Percentiles rank a stretch among this genome's conserved stretches.
These are phyloP conservation scores for Alternaria hordeiaustralica DNA, from an alignment of 2,329 filamentous ascomycete genomes.

Conservation along the genomic window DNA sequence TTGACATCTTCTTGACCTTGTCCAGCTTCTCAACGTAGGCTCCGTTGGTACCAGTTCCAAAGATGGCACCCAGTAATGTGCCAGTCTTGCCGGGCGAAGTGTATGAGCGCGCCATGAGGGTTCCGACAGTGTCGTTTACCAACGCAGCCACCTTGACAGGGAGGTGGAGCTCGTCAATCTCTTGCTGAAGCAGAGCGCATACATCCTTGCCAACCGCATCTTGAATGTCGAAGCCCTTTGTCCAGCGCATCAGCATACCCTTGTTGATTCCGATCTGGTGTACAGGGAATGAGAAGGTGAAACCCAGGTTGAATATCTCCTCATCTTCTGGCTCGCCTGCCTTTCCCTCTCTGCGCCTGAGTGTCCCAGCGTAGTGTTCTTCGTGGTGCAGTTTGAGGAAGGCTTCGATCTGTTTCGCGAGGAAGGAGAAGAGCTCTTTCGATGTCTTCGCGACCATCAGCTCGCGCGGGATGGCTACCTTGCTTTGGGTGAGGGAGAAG, in stretches of 20 bases:
- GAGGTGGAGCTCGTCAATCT: conserved; percentile 84
- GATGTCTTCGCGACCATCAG: conserved; percentile 90
- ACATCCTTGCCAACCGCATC: conserved; percentile 95
- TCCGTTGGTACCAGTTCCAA: conserved; percentile 96
- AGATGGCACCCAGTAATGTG: conserved; percentile 93
- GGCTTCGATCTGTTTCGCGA: conserved; percentile 87
- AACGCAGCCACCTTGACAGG: conserved; percentile 94
- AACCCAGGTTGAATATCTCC: conserved; percentile 90
- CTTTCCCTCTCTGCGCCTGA: conserved; percentile 68
- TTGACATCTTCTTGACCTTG: conserved; percentile 78
- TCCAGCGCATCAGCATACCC: conserved; percentile 93
- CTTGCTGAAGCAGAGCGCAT: conserved; percentile 83
- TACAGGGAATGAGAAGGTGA: conserved; percentile 98
- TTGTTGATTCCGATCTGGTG: conserved; percentile 95
- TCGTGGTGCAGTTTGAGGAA: conserved; percentile 89
- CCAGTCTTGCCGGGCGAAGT: conserved; percentile 86
- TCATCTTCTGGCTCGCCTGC: conserved; percentile 67
- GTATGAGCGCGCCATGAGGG: conserved; percentile 96
- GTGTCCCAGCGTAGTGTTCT: conserved; percentile 79
- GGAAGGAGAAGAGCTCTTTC: conserved; percentile 86
- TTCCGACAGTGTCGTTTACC: conserved; percentile 97
- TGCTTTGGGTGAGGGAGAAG: conserved; percentile 91
- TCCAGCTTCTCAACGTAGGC: conserved; percentile 93
- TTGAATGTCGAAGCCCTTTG: conserved; percentile 97
- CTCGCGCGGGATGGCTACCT: conserved; percentile 86